phyloP scores from a whole-genome alignment of 352 stramenopile species.

The Phytopythium boreale region DNA sequence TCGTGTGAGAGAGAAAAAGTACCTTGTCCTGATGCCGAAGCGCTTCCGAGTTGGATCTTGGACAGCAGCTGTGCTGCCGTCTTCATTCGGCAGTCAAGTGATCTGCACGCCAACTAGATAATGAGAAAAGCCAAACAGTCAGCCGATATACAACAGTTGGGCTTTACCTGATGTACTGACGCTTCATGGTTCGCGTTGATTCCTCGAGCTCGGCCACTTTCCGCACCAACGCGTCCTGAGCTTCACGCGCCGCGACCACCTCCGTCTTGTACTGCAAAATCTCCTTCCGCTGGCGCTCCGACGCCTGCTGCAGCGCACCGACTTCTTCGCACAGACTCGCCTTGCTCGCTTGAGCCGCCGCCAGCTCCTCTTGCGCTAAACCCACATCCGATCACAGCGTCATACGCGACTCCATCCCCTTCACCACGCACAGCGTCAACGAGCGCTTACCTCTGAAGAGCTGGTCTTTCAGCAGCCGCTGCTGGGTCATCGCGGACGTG shows the following conservation, averaged over 20 bases:
- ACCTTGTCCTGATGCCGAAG: slow-evolving; percentile 14
- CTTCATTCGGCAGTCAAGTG: slow-evolving; percentile 53
- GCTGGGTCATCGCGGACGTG: slow-evolving; percentile 36
- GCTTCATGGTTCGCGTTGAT: slow-evolving; percentile 36
- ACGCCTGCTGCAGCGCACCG: slow-evolving; percentile 46
- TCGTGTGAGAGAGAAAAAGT: not conserved
- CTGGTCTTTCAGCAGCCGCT: slow-evolving; percentile 58
- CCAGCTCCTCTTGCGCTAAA: slow-evolving; percentile 59
- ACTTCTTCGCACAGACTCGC: slow-evolving; percentile 57
- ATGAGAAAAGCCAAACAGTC: not conserved
- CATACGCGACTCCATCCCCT: not conserved
- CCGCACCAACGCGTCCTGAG: slow-evolving; percentile 35
- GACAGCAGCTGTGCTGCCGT: slow-evolving; percentile 44
- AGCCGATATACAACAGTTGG: not conserved
- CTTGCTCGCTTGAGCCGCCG: slow-evolving; percentile 34
- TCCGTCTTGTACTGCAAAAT: slow-evolving; percentile 42
- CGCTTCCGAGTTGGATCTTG: slow-evolving; percentile 31
- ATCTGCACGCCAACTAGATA: slow-evolving; percentile 21
- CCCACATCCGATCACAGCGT: not conserved
- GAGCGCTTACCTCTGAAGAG: slow-evolving; percentile 32
- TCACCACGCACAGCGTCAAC: not conserved
- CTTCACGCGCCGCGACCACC: slow-evolving; percentile 41
- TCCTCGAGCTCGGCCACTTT: slow-evolving; percentile 43
- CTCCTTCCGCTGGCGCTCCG: slow-evolving; percentile 39
- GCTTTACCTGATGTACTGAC: slow-evolving; percentile 52